These are phyloP conservation scores for Paramecium tetraurelia DNA, from an alignment of 73 alveolate species.

Conservation along the genomic window DNA sequence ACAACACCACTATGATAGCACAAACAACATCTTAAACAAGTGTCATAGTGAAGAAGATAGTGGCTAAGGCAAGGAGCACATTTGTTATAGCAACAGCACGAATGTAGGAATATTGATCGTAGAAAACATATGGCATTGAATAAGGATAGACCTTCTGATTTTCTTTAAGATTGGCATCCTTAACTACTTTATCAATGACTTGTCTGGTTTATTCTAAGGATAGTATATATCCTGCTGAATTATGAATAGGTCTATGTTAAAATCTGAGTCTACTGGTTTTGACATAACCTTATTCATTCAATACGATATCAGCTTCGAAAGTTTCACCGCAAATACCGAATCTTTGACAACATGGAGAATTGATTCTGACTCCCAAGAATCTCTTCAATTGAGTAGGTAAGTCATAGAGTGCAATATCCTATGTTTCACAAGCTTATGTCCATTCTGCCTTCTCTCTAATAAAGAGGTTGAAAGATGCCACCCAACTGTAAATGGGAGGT, in stretches of 20 bases:
- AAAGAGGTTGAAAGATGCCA: slow-evolving; percentile 77
- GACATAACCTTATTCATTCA: slow-evolving; percentile 83
- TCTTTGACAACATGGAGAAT: slow-evolving; percentile 81
- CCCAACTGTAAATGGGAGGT: slow-evolving; percentile 96
- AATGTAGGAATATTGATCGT: slow-evolving; percentile 91
- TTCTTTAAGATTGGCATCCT: not conserved
- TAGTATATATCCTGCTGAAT: slow-evolving; percentile 67
- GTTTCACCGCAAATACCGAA: slow-evolving; percentile 96
- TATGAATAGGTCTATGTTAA: slow-evolving; percentile 83
- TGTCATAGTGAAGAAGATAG: slow-evolving; percentile 84
- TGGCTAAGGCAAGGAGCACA: slow-evolving; percentile 85
- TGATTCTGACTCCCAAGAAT: slow-evolving; percentile 80
- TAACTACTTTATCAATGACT: slow-evolving; percentile 69
- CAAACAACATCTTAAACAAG: slow-evolving; percentile 73
- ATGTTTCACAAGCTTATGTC: slow-evolving; percentile 76
- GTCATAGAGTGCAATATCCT: slow-evolving; percentile 72
- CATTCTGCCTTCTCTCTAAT: slow-evolving; percentile 72
- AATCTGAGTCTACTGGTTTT: slow-evolving; percentile 86
- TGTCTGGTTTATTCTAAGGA: slow-evolving; percentile 84
- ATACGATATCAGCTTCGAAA: slow-evolving; percentile 77
- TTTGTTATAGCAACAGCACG: slow-evolving; percentile 88
- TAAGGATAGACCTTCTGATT: slow-evolving; percentile 87
- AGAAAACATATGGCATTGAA: slow-evolving; percentile 88
- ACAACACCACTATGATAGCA: slow-evolving; percentile 78
- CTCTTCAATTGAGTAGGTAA: slow-evolving; percentile 81